These are phyloP conservation scores for Kwoniella bestiolae DNA, from an alignment of 768 basidiomycete species.

Conservation along the genomic window DNA sequence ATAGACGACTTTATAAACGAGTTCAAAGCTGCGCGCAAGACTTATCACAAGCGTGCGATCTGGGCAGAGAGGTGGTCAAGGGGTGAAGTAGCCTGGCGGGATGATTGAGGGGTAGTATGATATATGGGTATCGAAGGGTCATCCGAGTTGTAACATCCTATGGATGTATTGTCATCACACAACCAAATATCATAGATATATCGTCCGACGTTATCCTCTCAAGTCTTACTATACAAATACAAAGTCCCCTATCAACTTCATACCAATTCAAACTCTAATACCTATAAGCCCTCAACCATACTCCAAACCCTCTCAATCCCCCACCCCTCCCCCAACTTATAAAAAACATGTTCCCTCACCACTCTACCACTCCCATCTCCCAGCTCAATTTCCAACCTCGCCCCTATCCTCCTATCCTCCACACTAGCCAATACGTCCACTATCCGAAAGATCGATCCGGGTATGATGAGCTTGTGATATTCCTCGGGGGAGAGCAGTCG, in stretches of 20 bases:
- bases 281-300: slow-evolving; percentile 21
- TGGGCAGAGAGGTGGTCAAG: slow-evolving; percentile 86
- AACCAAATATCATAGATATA: too few species aligned
- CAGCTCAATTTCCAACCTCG: slow-evolving; percentile 14
- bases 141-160: neutral
- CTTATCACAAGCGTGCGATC: slow-evolving; percentile 90
- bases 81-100: slow-evolving; percentile 84
- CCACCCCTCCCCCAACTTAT: slow-evolving; percentile 15
- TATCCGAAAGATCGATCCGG: slow-evolving; percentile 6
- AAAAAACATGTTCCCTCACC: slow-evolving; percentile 28
- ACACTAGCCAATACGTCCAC: slow-evolving; percentile 3
- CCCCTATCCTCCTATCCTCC: neutral
- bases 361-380: slow-evolving; percentile 6
- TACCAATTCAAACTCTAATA: neutral
- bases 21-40: slow-evolving; percentile 82
- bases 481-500: neutral
- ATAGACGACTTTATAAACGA: slow-evolving; percentile 85
- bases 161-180: neutral
- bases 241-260: neutral
- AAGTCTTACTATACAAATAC: too few species aligned
- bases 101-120: slow-evolving; percentile 54
- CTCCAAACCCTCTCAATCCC: slow-evolving; percentile 24
- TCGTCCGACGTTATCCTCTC: too few species aligned
- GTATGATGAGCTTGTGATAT: slow-evolving; percentile 13
- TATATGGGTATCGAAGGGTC: neutral